Base-by-base conservation (phyloP, 352 stramenopile genomes). In the Pythium diclinum region DNA sequence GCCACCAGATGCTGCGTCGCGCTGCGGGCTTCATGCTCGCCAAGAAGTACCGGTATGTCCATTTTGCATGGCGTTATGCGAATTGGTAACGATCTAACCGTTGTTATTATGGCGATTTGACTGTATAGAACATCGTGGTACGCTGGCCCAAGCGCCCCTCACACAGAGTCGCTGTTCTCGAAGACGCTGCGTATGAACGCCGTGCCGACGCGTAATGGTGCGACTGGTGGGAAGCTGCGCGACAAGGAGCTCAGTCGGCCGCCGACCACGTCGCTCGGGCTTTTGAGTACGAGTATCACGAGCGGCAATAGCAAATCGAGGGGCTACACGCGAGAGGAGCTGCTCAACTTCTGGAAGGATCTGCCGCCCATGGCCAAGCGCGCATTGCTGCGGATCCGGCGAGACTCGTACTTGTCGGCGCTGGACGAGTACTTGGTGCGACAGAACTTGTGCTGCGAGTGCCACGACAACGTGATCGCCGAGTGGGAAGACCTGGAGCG, bases 271-370 rank as follows among this genome's bases (percentile, higher is more conserved):
- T 56, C 56, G 72, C 23, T 68, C 11, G 61, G 62, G 38, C 73
- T 65, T 42, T 38, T 73, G 17, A 28, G 56, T 52, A 58, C 56
- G 21, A 67, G 80, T 21, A 77, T 70, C 28, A 73, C 70, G 4
- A 63, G n/a, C n/a, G 6, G 14, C 33, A 36, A 21, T 1, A 59
- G 51, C 14, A 71, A 69, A 36, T 32, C 78, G 49, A 85, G 76
- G 30, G 77, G 79, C 11, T 91, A 83, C 69, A 81, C 83, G 40
- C 76, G 78, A 36, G 83, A 90, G 19, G 83, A 92, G 65, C 77
- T 92, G 6, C 76, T 92, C 57, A 92, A 92, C 59, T 92, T 89
- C 55, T 92, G 83, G 83, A 85, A 85, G 51, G 83, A 92, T 36
- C 56, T 92, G 40, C 75, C 83, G 21, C 59, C 85, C 2, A 75